These are phyloP conservation scores for Juncus inflexus DNA, from an alignment of 176 grass and related monocot species.

Conservation along the genomic window DNA sequence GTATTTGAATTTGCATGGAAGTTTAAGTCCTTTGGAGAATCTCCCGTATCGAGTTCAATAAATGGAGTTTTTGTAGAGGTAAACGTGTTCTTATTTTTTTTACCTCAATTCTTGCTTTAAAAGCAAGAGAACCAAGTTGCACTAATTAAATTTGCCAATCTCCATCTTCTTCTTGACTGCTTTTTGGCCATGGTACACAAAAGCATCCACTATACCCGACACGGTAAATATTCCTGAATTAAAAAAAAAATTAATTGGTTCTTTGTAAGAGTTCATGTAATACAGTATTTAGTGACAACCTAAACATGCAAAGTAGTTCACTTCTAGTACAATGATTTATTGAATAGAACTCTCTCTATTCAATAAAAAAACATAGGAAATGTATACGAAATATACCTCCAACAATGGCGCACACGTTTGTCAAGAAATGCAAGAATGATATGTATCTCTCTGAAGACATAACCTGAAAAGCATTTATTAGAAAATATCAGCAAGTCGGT, in stretches of 20 bases:
- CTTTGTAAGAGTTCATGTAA: neutral
- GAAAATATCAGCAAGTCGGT: neutral
- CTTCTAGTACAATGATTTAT: neutral
- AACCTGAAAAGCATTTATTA: constrained; percentile 49
- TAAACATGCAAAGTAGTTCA: neutral
- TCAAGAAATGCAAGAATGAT: constrained; percentile 92
- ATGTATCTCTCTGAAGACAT: constrained; percentile 65
- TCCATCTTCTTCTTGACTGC: constrained; percentile 99
- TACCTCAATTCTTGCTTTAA: neutral
- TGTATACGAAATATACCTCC: constrained; percentile 59
- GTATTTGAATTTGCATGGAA: constrained; percentile 13
- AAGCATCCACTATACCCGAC: constrained; percentile 94
- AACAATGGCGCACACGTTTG: constrained; percentile 98
- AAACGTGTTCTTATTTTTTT: neutral
- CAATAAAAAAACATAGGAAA: neutral
- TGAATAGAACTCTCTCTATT: neutral
- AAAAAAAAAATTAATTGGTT: neutral
- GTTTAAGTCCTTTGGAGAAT: neutral
- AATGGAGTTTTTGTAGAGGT: neutral
- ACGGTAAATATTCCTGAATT: constrained; percentile 91
- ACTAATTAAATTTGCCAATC: constrained; percentile 86
- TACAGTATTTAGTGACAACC: neutral
- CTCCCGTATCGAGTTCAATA: neutral
- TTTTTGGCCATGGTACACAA: constrained; percentile 87
- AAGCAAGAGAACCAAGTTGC: constrained; percentile 23